A percentile compares a stretch with the other conserved stretches of the same genome.
Conservation (phyloP, 306 rosid genomes). For the Cyclanthera cordifolia region DNA sequence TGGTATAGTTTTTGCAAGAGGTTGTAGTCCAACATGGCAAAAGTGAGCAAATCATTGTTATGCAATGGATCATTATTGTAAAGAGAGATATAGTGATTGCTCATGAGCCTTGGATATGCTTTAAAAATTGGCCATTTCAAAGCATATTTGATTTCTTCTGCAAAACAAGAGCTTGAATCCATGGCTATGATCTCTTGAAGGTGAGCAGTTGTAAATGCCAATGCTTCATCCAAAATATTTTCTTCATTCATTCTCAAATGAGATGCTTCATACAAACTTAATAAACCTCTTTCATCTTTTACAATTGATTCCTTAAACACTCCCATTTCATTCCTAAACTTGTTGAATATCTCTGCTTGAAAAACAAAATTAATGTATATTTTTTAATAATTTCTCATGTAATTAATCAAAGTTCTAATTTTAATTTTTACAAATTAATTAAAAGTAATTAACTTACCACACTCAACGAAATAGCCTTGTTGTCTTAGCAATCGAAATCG, state of each 20-base stretch:
- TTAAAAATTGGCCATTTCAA: not conserved
- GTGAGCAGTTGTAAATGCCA: constrained; percentile 17
- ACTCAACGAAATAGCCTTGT: not conserved
- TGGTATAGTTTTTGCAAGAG: not conserved
- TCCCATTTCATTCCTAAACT: constrained; percentile 26
- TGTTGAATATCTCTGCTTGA: constrained; percentile 24
- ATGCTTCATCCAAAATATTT: constrained; percentile 32
- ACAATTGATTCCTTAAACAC: constrained; percentile 13
- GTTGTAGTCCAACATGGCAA: constrained; percentile 43
- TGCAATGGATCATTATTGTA: not conserved
- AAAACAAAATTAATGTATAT: too few relatives aligned
- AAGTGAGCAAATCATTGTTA: constrained; percentile 10
- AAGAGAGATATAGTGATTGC: not conserved
- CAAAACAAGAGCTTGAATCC: not conserved
- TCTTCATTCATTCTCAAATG: constrained; percentile 28
- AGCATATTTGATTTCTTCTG: constrained; percentile 4
- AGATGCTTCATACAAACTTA: constrained; percentile 40
- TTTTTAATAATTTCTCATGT: too few relatives aligned
- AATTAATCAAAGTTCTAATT: too few relatives aligned
- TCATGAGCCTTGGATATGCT: not conserved
- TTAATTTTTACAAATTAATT: too few relatives aligned
- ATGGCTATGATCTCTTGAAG: not conserved
- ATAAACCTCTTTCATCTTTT: constrained; percentile 19
- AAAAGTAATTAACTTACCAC: not conserved
- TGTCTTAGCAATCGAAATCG: not conserved